These are phyloP conservation scores for Rhynchosporium agropyri DNA, from an alignment of 2,329 filamentous ascomycete species.

Conservation along the genomic window DNA sequence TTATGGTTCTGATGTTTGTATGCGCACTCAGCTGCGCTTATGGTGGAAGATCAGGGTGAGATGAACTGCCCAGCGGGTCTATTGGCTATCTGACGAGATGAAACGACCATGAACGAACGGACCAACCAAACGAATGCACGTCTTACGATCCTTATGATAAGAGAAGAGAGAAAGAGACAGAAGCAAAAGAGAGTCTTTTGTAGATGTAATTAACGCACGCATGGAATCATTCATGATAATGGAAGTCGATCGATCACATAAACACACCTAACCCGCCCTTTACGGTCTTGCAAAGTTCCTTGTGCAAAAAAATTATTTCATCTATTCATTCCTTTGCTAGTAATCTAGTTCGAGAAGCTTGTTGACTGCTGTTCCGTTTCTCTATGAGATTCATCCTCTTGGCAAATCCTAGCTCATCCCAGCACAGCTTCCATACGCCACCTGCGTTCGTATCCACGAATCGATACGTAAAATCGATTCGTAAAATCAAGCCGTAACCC, in stretches of 20 bases:
- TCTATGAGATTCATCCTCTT: too few species aligned
- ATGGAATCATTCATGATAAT: background rate
- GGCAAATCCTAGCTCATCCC: background rate
- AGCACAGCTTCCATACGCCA: background rate
- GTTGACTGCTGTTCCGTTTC: too few species aligned
- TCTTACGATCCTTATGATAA: conserved; percentile 11
- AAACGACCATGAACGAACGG: conserved; percentile 6
- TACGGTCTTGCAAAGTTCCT: too few species aligned
- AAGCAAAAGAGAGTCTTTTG: background rate
- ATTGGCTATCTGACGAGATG: background rate
- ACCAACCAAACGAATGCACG: background rate
- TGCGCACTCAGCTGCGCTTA: background rate
- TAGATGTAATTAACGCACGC: conserved; percentile 12
- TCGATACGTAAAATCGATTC: background rate
- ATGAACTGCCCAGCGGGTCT: background rate
- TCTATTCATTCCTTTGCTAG: too few species aligned
- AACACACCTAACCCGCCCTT: background rate
- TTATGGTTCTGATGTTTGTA: background rate
- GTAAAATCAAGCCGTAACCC: too few species aligned
- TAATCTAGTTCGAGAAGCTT: too few species aligned
- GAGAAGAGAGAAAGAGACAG: too few species aligned
- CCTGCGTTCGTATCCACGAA: background rate
- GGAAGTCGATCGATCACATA: background rate
- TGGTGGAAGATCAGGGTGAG: background rate
- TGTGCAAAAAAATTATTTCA: too few species aligned